A percentile compares a stretch with the other conserved stretches of the same genome.
Evolutionary conservation across 768 basidiomycete species (phyloP).

Genomic region (Holtermannia corniformis): DNA sequence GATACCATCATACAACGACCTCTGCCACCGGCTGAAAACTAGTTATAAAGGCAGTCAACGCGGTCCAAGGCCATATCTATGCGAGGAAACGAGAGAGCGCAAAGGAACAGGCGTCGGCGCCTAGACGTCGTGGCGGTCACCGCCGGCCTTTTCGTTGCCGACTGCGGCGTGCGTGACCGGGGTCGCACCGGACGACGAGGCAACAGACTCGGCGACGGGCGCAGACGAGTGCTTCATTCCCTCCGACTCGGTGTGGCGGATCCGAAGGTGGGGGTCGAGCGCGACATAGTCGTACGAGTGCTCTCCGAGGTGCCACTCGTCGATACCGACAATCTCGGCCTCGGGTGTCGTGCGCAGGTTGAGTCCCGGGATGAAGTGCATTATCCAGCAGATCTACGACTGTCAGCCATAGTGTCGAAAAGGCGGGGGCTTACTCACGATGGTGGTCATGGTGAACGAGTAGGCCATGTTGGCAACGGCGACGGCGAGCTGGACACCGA

Average conservation of each 20-base stretch:
- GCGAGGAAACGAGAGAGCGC: neutral
- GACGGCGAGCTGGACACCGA: constrained; percentile 59
- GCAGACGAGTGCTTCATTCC: neutral
- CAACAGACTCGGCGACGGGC: neutral
- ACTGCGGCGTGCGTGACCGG: constrained; percentile 13
- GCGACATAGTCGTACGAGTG: constrained; percentile 81
- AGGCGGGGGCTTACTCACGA: constrained; percentile 6
- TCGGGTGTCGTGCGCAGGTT: constrained; percentile 37
- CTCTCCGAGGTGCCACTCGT: constrained; percentile 68
- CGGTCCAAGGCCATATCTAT: neutral
- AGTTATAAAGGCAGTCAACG: neutral
- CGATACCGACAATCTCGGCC: constrained; percentile 42
- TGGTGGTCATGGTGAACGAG: constrained; percentile 36
- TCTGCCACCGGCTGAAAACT: too few relatives aligned
- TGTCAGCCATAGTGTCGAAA: neutral
- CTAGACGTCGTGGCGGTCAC: constrained; percentile 31
- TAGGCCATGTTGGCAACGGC: constrained; percentile 3
- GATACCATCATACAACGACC: too few relatives aligned
- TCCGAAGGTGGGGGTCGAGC: constrained; percentile 51
- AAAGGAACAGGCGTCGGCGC: too few relatives aligned
- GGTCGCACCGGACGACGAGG: neutral
- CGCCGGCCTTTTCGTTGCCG: constrained; percentile 22
- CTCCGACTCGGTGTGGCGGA: constrained; percentile 34
- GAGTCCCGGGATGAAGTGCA: constrained; percentile 43
- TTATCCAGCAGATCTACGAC: constrained; percentile 29